Base-by-base conservation (phyloP, 495 filamentous ascomycete species). In the Gamarada debralockiae region DNA sequence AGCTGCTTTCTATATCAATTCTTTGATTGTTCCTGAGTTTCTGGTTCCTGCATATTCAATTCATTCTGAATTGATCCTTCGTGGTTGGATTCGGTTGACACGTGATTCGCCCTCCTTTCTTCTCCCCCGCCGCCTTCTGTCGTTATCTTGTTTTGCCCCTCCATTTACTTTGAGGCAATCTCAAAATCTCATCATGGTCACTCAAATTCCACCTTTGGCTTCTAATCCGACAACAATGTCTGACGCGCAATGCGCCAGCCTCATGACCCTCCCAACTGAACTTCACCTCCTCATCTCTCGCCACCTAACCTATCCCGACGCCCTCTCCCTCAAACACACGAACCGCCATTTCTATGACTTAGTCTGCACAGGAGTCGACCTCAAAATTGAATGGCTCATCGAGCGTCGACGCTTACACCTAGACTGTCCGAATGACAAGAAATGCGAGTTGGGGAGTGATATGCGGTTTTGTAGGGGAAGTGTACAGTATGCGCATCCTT, bases 351-450 rank as follows among this genome's bases (percentile, higher is more conserved):
- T 88, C 62, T 82, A 80, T 64, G 57, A 58, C n/a, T 61, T 83
- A 1, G 81, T 86, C 42, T 79, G 84, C 57, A 88, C 83, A 1
- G 83, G 82, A 10, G 76, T 86, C 0, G 61, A 73, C 36, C 68
- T 86, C 20, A 86, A 88, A 54, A 75, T 88, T 5, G 75, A 80
- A 57, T 88, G 84, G 84, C 67, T 88, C 0, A 71, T 85, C 27
- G 75, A 82, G 55, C 75, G 84, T 15, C 77, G 72, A 3, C 62
- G 58, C 22, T 58, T 79, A 49, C 70, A 78, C 48, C 61, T 80
- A 5, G 70, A 79, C 50, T 80, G 75, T 52, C 77, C 75, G 3
- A 73, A 68, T 50, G 64, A 74, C 48, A 60, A 65, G 48, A 58
- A 65, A 4, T 80, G 77, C 39, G 76, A 78, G 46, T 46, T 80